A percentile compares a stretch with the other conserved stretches of the same genome.
Evolutionary conservation across 257 asterid genomes (phyloP).

Genomic region (Solanum arcanum): DNA sequence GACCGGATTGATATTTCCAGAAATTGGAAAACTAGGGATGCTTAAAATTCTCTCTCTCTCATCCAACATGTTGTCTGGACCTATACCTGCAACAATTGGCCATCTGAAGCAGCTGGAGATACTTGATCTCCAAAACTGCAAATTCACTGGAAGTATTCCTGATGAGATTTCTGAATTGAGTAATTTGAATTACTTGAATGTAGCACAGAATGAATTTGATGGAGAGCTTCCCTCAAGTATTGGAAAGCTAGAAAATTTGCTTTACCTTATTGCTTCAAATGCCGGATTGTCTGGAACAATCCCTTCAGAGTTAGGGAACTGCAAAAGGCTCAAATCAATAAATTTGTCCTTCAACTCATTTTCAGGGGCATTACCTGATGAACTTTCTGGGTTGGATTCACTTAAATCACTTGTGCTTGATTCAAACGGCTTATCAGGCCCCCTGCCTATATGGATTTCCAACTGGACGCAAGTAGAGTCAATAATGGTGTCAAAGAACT

Average conservation of each 20-base stretch:
- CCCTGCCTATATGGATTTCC: conserved; percentile 63
- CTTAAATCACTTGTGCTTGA: conserved; percentile 35
- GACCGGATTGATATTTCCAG: conserved; percentile 27
- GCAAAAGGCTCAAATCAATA: conserved; percentile 35
- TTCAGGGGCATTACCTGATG: conserved; percentile 41
- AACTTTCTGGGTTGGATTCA: conserved; percentile 40
- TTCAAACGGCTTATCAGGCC: conserved; percentile 52
- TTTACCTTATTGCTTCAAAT: conserved; percentile 34
- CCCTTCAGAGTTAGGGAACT: conserved; percentile 49
- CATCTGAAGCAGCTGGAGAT: conserved; percentile 27
- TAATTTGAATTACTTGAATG: conserved; percentile 38
- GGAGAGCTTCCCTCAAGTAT: conserved; percentile 49
- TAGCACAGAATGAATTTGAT: conserved; percentile 41
- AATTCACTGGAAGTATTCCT: conserved; percentile 40
- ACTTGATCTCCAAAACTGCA: conserved; percentile 45
- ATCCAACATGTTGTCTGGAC: conserved; percentile 36
- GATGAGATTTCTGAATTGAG: conserved; percentile 32
- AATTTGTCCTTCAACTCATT: conserved; percentile 53
- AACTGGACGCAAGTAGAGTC: conserved; percentile 45
- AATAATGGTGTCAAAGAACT: conserved; percentile 41
- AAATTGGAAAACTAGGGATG: conserved; percentile 35
- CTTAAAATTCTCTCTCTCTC: conserved; percentile 49
- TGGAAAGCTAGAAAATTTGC: conserved; percentile 37
- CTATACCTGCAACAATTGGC: conserved; percentile 36
- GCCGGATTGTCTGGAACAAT: conserved; percentile 48